Evolutionary conservation across 2,329 filamentous ascomycete species (phyloP), one percentile per base, ranked within the genome.

Genomic region (Botrytis medusae): DNA sequence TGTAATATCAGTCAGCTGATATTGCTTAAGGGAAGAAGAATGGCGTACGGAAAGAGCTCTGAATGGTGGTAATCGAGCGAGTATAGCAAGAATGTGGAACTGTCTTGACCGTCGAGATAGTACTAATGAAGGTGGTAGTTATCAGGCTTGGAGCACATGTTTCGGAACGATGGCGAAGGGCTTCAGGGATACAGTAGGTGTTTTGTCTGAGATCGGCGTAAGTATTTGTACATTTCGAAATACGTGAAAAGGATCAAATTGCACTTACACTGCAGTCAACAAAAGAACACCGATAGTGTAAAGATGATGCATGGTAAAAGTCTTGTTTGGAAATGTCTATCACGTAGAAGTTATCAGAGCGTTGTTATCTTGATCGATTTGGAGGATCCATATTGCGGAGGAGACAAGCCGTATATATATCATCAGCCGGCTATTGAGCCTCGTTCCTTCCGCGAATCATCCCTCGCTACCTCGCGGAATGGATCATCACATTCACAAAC

Each of bases 1-100:
- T 20, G 20, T 37, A 48, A 48, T 57, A 37, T 74, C 44, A 73
- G 62, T n/a, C 32, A 16, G 32, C 29, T 42, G 22, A 60, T 37
- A 22, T 18, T n/a, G 48, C 18, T 20, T 40, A 25, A 40, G 29
- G 10, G 7, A 32, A 59, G 4, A 7, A 20, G 18, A 22, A 46
- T 20, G 40, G 37, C 51, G 42, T 34, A 72, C 71, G 71, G 51
- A 72, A 72, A 12, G 62, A 68, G 20, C 16, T 72, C 37, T 72
- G 71, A 68, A 60, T 69, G 57, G 57, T 74, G 74, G 77, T 72
- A 9, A 75, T 71, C 20, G 79, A 81, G 51, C 76, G 73, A 1
- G 78, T 81, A 74, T 79, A 80, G 74, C 80, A 81, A 8, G 75
- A 73, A 40, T 77, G 76, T 12, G 73, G 74, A 8, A 73, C 48